Conservation (phyloP, 192 early-diverging fungal genomes). For the Rhizoclosmatium sp. region DNA sequence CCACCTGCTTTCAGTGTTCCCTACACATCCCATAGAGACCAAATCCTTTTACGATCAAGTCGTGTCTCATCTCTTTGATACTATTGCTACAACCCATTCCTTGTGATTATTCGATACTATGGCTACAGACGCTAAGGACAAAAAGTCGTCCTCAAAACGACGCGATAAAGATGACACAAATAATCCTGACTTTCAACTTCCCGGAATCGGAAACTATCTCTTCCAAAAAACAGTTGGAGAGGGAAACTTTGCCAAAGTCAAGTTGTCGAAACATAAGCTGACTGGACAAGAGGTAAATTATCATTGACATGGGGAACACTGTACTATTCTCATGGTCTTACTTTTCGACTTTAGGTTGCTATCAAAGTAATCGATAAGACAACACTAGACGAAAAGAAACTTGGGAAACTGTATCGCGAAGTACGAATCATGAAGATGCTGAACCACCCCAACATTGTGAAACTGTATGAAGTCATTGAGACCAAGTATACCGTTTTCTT, state of each 20-base stretch:
- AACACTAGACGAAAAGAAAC: constrained; percentile 66
- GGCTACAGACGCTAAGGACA: constrained; percentile 1
- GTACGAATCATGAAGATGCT: constrained; percentile 75
- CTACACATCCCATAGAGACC: not conserved
- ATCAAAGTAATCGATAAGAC: constrained; percentile 74
- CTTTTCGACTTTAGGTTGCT: constrained; percentile 53
- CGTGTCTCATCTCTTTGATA: not conserved
- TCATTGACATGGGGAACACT: not conserved
- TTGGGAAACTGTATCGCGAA: constrained; percentile 69
- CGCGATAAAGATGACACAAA: constrained; percentile 64
- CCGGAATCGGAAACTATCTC: constrained; percentile 82
- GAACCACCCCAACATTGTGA: constrained; percentile 86
- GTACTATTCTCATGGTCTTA: not conserved
- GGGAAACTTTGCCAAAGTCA: constrained; percentile 99
- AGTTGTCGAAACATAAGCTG: constrained; percentile 84
- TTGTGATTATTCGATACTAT: not conserved
- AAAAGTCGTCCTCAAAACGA: constrained; percentile 30
- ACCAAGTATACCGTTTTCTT: constrained; percentile 87
- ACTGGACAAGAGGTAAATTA: constrained; percentile 58
- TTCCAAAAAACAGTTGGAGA: constrained; percentile 97
- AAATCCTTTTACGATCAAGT: not conserved
- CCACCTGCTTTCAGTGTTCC: not conserved
- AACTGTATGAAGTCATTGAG: constrained; percentile 90
- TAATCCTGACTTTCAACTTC: constrained; percentile 58
- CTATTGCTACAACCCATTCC: not conserved